phyloP scores from a whole-genome alignment of 2,329 filamentous ascomycete genomes.

The Pseudogymnoascus sp. region DNA sequence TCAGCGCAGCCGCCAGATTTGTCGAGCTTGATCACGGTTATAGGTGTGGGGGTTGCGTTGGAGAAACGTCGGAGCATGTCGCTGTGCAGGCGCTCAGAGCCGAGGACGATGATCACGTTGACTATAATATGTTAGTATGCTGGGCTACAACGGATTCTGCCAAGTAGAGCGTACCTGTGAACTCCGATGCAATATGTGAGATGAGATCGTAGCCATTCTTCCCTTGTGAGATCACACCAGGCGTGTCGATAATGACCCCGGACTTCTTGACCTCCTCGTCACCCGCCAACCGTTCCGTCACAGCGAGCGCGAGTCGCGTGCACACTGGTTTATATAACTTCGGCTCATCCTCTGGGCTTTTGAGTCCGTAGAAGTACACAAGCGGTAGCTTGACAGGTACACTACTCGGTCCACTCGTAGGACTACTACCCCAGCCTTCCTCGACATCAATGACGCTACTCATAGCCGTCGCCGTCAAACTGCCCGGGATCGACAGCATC shows the following conservation, averaged over 20 bases:
- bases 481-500: conserved; percentile 68
- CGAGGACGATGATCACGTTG: conserved; percentile 73
- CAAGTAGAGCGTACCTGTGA: conserved; percentile 42
- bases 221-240: conserved; percentile 57
- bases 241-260: conserved; percentile 80
- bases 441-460: conserved; percentile 81
- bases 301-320: conserved; percentile 68
- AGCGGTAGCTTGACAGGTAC: conserved; percentile 88
- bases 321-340: conserved; percentile 65
- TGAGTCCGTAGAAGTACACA: conserved; percentile 78
- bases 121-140: conserved; percentile 34
- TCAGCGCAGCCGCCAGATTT: conserved; percentile 80
- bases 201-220: conserved; percentile 67
- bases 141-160: background rate
- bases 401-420: conserved; percentile 79
- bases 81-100: conserved; percentile 65
- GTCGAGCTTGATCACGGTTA: conserved; percentile 69
- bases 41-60: conserved; percentile 51
- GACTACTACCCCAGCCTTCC: conserved; percentile 81
- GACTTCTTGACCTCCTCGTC: conserved; percentile 61
- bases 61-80: conserved; percentile 65
- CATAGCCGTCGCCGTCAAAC: conserved; percentile 77
- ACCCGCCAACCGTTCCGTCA: conserved; percentile 67
- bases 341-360: conserved; percentile 62
- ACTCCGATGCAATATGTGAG: conserved; percentile 66